phyloP scores from a whole-genome alignment of 441 rosid species.

The Pelargonium fulgidum region DNA sequence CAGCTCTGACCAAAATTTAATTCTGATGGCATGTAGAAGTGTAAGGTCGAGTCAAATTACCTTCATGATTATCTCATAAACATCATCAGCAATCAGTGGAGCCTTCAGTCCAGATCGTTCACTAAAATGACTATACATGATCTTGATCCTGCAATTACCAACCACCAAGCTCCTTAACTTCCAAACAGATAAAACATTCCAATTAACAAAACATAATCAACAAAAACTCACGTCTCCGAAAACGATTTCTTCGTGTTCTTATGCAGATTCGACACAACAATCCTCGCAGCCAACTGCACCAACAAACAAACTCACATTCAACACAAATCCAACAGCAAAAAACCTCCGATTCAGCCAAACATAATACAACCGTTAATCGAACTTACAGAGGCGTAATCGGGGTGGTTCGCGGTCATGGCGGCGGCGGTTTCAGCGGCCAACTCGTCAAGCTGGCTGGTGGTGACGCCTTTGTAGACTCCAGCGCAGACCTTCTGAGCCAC shows the following conservation, averaged over 20 bases:
- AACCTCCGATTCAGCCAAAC: background rate
- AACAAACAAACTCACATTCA: constrained; percentile 13
- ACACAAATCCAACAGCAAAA: background rate
- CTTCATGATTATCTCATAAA: constrained; percentile 73
- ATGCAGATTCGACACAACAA: constrained; percentile 84
- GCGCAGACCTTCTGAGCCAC: constrained; percentile 96
- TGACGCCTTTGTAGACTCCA: constrained; percentile 92
- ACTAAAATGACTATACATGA: constrained; percentile 65
- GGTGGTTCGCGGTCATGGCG: constrained; percentile 86
- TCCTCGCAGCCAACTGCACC: constrained; percentile 81
- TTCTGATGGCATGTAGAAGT: background rate
- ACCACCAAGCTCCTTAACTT: background rate
- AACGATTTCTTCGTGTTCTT: constrained; percentile 75
- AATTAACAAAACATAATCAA: background rate
- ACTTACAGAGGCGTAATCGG: constrained; percentile 86
- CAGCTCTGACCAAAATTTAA: no score
- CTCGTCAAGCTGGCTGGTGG: constrained; percentile 92
- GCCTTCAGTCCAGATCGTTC: constrained; percentile 65
- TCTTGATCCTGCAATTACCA: constrained; percentile 48
- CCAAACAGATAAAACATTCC: background rate
- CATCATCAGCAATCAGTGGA: constrained; percentile 78
- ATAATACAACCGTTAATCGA: background rate
- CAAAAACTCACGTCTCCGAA: constrained; percentile 69
- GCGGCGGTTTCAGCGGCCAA: constrained; percentile 98
- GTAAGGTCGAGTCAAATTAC: constrained; percentile 22